These are phyloP conservation scores for Rubus idaeus DNA, from an alignment of 306 rosid species.

Conservation along the genomic window DNA sequence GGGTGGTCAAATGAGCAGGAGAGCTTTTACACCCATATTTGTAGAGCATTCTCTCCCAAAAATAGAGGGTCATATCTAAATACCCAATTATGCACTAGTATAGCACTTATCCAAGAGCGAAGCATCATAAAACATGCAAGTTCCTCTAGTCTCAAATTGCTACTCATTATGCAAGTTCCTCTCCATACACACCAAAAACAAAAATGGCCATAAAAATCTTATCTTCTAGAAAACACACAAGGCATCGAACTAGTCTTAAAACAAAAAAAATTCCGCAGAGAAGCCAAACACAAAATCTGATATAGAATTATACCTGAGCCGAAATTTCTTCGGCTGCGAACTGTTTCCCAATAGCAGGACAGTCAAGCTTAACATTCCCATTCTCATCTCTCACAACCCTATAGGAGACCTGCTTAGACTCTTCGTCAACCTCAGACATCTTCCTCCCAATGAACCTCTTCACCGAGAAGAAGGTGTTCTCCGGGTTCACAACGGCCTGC, in stretches of 20 bases:
- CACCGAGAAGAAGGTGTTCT: conserved; percentile 65
- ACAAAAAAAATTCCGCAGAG: no score
- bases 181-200: not conserved
- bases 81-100: not conserved
- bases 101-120: not conserved
- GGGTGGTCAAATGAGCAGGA: no score
- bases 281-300: not conserved
- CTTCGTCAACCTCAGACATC: conserved; percentile 71
- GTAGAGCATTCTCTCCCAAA: no score
- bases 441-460: conserved; percentile 72
- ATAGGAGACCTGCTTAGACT: conserved; percentile 71
- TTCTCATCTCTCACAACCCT: conserved; percentile 57
- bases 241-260: no score
- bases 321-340: conserved; percentile 79
- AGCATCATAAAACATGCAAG: no score
- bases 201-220: conserved; percentile 12
- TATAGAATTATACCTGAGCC: conserved; percentile 56
- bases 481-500: conserved; percentile 68
- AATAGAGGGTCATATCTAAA: not conserved
- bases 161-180: not conserved
- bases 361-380: conserved; percentile 70
- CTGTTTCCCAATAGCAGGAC: conserved; percentile 64
- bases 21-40: no score
- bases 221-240: not conserved
- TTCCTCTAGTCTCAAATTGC: no score